Conservation (phyloP, 2,329 filamentous ascomycete genomes). For the Fusarium tjaetaba region DNA sequence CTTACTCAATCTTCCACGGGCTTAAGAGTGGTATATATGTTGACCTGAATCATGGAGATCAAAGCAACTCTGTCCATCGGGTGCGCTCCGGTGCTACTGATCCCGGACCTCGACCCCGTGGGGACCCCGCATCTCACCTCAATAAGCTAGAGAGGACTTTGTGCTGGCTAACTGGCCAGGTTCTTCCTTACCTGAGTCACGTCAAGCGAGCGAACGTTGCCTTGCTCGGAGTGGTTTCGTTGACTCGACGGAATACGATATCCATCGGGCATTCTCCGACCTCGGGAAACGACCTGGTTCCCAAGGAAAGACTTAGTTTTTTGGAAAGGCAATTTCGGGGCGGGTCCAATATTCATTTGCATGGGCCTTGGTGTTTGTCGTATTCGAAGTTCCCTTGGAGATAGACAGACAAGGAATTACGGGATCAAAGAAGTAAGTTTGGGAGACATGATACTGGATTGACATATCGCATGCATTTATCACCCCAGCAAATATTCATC, state of each 20-base stretch:
- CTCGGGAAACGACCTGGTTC: neutral
- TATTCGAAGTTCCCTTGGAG: accelerated
- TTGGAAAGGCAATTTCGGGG: too few species aligned
- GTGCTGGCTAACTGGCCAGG: neutral
- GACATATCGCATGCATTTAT: neutral
- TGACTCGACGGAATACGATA: neutral
- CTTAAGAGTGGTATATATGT: neutral
- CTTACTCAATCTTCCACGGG: accelerated
- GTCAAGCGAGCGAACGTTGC: neutral
- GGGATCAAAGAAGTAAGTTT: neutral
- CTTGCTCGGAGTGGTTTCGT: neutral
- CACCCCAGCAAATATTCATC: too few species aligned
- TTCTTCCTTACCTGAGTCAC: neutral
- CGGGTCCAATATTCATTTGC: neutral
- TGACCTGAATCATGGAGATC: neutral
- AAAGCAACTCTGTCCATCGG: neutral
- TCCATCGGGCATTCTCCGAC: neutral
- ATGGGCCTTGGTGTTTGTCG: neutral
- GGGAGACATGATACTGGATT: neutral
- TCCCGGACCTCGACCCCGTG: neutral
- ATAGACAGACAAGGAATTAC: neutral
- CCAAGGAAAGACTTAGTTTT: too few species aligned
- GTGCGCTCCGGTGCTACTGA: neutral
- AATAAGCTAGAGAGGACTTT: neutral
- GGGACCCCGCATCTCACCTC: constrained; percentile 4